Evolutionary conservation across 2,329 filamentous ascomycete genomes (phyloP).

Genomic region (Pseudocercospora macadamiae): DNA sequence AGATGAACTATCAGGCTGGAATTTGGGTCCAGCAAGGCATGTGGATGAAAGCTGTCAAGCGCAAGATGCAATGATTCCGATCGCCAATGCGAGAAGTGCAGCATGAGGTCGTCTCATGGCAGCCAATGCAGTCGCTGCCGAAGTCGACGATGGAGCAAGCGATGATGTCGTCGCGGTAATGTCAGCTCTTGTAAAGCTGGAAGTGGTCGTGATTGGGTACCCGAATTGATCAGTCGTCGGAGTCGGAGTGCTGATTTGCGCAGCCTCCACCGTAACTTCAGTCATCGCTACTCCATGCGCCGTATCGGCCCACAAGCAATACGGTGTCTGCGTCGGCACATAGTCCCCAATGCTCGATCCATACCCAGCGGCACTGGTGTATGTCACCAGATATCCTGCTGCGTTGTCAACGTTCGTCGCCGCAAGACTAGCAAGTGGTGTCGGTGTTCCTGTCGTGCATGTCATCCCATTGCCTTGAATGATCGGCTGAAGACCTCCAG

Average conservation of each 20-base stretch:
- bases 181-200: neutral
- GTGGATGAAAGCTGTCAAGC: constrained; percentile 14
- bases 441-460: constrained; percentile 19
- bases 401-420: constrained; percentile 29
- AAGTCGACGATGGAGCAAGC: neutral
- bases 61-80: neutral
- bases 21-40: constrained; percentile 18
- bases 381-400: constrained; percentile 19
- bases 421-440: constrained; percentile 27
- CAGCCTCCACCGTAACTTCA: constrained; percentile 24
- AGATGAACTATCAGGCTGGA: constrained; percentile 11
- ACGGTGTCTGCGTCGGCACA: constrained; percentile 20
- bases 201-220: constrained; percentile 5
- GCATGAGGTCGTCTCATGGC: neutral
- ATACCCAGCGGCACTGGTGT: constrained; percentile 14
- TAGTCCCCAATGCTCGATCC: constrained; percentile 15
- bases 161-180: neutral
- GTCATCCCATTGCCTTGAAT: neutral
- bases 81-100: neutral
- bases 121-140: neutral
- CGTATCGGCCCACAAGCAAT: constrained; percentile 26
- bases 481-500: constrained; percentile 15
- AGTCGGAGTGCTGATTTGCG: neutral
- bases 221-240: constrained; percentile 2
- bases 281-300: constrained; percentile 18